Percentiles rank a stretch among this genome's conserved stretches.
phyloP scores from a whole-genome alignment of 257 asterid genomes.

The Oldenlandia corymbosa region DNA sequence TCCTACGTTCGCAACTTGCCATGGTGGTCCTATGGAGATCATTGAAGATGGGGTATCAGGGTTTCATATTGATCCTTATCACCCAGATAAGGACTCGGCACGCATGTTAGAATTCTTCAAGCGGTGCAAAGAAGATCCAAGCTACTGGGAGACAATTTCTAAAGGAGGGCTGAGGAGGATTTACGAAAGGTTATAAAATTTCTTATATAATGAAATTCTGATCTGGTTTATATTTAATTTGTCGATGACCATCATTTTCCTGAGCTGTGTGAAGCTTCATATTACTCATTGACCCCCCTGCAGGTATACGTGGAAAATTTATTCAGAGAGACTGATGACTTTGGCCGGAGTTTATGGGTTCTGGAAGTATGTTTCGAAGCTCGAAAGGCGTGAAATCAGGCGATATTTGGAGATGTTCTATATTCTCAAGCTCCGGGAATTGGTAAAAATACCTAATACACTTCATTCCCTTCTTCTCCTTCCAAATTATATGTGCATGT shows the following conservation, averaged over 20 bases:
- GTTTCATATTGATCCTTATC: constrained; percentile 89
- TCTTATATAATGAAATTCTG: not conserved
- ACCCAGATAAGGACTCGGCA: constrained; percentile 62
- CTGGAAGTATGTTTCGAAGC: constrained; percentile 88
- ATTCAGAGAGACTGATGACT: constrained; percentile 92
- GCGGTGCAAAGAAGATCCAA: constrained; percentile 59
- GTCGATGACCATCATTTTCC: not conserved
- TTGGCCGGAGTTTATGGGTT: constrained; percentile 88
- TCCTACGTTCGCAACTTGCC: constrained; percentile 86
- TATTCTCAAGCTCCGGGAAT: constrained; percentile 81
- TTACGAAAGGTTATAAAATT: constrained; percentile 42
- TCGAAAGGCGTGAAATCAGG: constrained; percentile 85
- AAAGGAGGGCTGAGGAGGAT: constrained; percentile 52
- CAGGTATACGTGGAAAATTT: constrained; percentile 93
- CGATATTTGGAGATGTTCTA: constrained; percentile 96
- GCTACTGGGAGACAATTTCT: constrained; percentile 64
- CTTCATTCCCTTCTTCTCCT: not conserved
- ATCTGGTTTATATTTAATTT: not conserved
- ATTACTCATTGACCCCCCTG: not conserved
- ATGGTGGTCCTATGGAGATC: constrained; percentile 96
- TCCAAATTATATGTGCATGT: not conserved
- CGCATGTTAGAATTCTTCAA: constrained; percentile 66
- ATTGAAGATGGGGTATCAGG: constrained; percentile 84
- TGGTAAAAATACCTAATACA: no score
- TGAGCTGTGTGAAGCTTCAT: no score